Evolutionary conservation across 805 yeast species (phyloP), one percentile per base, ranked within the genome.

Genomic region (Saturnispora halmiae): DNA sequence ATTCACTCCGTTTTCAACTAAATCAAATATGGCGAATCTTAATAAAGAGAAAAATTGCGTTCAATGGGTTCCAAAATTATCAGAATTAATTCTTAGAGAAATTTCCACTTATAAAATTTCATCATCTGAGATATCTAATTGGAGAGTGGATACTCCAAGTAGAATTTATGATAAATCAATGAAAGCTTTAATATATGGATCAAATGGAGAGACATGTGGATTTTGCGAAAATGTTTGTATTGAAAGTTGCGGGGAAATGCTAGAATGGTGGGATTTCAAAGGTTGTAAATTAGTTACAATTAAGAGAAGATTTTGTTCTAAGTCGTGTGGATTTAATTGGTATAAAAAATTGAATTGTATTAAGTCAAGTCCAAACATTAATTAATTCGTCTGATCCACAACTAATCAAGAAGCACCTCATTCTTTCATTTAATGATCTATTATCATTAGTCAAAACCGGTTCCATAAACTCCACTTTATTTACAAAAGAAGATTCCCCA

Each of bases 401-500:
- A 43, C 82, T 77, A 11, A 75, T 73, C 27, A 81, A 58, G 31
- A 77, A 64, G 49, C 84, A 76, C 51, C 87, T 65, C 65, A 81
- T 66, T 24, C 62, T 56, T 47, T 46, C 52, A 10, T 46, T 41
- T 2, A 37, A 43, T 28, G 37, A 36, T 36, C 49, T 47, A 25
- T 39, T 43, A 8, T 39, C 44, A 31, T 48, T 46, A 2, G 49
- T 38, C 10, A 48, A n/a, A n/a, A 67, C 56, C 1, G 75, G 67
- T 0, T 64, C 54, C 1, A 83, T 82, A 66, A 77, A 73, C 16
- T 56, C 61, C 7, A 86, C 61, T 36, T 74, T 67, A 48, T 77
- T 82, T 2, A 87, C 72, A 59, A 87, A 88, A 21, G 83, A 87
- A n/a, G 75, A 78, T 57, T 86, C 95, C 0, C 73, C 77, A 3